Percentiles rank a stretch among this genome's conserved stretches.
These are phyloP conservation scores for Penicillium hesseltinei DNA, from an alignment of 2,329 filamentous ascomycete genomes.

Conservation along the genomic window DNA sequence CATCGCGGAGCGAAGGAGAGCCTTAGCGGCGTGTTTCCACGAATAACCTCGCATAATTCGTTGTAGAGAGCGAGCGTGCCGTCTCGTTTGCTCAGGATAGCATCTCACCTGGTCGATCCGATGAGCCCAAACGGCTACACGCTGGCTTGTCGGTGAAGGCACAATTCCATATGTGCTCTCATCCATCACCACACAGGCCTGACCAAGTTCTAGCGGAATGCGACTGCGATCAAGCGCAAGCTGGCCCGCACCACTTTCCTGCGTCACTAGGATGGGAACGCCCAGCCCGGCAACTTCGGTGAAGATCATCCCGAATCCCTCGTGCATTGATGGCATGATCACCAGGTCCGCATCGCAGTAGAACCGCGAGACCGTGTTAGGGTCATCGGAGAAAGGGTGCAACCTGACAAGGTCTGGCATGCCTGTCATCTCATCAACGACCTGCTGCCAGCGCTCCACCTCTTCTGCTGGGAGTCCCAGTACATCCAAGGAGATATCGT, in stretches of 20 bases:
- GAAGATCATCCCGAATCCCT: conserved; percentile 2
- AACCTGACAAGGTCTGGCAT: neutral
- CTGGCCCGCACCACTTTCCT: conserved; percentile 1
- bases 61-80: neutral
- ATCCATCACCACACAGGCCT: neutral
- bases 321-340: conserved; percentile 2
- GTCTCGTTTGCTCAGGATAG: conserved; percentile 1
- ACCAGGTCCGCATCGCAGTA: neutral
- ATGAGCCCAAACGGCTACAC: neutral
- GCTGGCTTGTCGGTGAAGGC: neutral
- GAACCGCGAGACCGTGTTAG: neutral
- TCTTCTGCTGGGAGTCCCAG: neutral
- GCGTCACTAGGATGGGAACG: neutral
- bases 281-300: conserved; percentile 1
- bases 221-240: conserved; percentile 2
- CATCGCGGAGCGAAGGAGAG: conserved; percentile 1
- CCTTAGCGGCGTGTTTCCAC: neutral
- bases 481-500: neutral
- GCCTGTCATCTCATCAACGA: neutral
- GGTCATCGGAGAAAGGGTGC: conserved; percentile 1
- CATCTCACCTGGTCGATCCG: conserved; percentile 2
- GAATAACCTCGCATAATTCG: conserved; percentile 2
- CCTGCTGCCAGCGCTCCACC: neutral
- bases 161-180: conserved; percentile 1
- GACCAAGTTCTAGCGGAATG: neutral